A percentile compares a stretch with the other conserved stretches of the same genome.
These are phyloP conservation scores for Tolypocladium tropicale DNA, from an alignment of 2,329 filamentous ascomycete genomes.

Conservation along the genomic window DNA sequence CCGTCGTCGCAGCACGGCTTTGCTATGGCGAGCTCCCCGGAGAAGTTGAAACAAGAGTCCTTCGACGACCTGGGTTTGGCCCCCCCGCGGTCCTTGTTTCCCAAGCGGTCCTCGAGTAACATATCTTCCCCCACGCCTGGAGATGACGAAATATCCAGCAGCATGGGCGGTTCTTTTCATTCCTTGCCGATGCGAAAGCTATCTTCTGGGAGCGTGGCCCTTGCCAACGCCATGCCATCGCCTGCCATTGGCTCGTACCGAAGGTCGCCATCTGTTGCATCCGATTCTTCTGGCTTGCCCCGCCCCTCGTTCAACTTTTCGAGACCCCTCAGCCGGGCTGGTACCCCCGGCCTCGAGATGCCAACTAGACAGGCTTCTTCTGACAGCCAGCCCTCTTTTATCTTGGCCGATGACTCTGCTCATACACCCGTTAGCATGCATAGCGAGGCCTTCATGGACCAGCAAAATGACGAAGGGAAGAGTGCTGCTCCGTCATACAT, in stretches of 20 bases:
- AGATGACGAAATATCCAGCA: slow-evolving; percentile 56
- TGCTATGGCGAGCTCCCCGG: slow-evolving; percentile 29
- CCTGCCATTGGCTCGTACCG: slow-evolving; percentile 52
- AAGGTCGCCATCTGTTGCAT: slow-evolving; percentile 76
- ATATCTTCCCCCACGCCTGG: slow-evolving; percentile 55
- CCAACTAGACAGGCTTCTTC: slow-evolving; percentile 54
- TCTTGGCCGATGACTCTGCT: slow-evolving; percentile 52
- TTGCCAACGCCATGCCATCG: slow-evolving; percentile 36
- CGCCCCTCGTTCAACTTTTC: slow-evolving; percentile 89
- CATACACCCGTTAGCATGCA: slow-evolving; percentile 65
- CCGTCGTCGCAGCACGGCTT: slow-evolving; percentile 22
- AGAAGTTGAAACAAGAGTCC: slow-evolving; percentile 32
- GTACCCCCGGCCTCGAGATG: slow-evolving; percentile 46
- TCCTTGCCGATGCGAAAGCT: slow-evolving; percentile 67
- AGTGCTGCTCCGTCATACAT: slow-evolving; percentile 63
- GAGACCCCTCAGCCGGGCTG: slow-evolving; percentile 69
- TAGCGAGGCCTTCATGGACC: slow-evolving; percentile 56
- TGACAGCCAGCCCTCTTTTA: slow-evolving; percentile 56
- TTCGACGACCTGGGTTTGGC: slow-evolving; percentile 41
- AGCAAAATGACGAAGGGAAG: slow-evolving; percentile 32
- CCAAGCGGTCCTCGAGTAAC: slow-evolving; percentile 47
- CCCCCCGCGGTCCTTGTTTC: slow-evolving; percentile 39
- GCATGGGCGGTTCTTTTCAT: slow-evolving; percentile 41
- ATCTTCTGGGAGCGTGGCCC: slow-evolving; percentile 55
- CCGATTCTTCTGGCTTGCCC: slow-evolving; percentile 64